A percentile compares a stretch with the other conserved stretches of the same genome.
Evolutionary conservation across 352 stramenopile species (phyloP).

Genomic region (Blastocystis sp.): DNA sequence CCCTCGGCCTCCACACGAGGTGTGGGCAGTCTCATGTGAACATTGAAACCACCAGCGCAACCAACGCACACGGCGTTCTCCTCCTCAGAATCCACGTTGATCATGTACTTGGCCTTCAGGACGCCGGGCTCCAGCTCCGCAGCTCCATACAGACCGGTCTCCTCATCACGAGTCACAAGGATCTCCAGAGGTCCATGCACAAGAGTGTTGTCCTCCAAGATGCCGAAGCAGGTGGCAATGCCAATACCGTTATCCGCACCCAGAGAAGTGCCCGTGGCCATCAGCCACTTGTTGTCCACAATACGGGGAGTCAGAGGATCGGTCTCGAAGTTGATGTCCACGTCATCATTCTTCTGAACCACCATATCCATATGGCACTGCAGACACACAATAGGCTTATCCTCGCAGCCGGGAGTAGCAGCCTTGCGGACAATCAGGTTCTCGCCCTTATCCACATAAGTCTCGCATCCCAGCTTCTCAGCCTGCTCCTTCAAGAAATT

Average conservation of each 20-base stretch:
- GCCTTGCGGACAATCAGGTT: conserved; percentile 58
- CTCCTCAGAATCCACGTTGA: conserved; percentile 67
- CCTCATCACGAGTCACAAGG: conserved; percentile 67
- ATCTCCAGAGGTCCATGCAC: conserved; percentile 65
- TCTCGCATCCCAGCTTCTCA: conserved; percentile 56
- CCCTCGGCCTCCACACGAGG: not conserved
- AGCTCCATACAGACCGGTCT: conserved; percentile 66
- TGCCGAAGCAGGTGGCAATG: conserved; percentile 63
- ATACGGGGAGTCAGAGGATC: conserved; percentile 64
- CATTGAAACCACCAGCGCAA: conserved; percentile 66
- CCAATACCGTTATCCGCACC: conserved; percentile 68
- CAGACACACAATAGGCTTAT: conserved; percentile 55
- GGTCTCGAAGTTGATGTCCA: conserved; percentile 64
- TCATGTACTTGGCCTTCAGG: conserved; percentile 64
- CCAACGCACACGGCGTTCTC: conserved; percentile 66
- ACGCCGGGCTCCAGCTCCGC: conserved; percentile 64
- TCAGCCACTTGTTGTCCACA: conserved; percentile 64
- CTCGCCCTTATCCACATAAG: conserved; percentile 45
- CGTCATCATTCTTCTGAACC: conserved; percentile 65
- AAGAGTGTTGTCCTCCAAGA: conserved; percentile 64
- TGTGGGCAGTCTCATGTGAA: conserved; percentile 58
- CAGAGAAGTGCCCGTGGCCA: conserved; percentile 65
- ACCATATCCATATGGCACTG: conserved; percentile 68
- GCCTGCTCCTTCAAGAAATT: conserved; percentile 42
- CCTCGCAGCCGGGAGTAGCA: conserved; percentile 39